Conservation (phyloP, 768 basidiomycete species). For the Leccinum arenicola region DNA sequence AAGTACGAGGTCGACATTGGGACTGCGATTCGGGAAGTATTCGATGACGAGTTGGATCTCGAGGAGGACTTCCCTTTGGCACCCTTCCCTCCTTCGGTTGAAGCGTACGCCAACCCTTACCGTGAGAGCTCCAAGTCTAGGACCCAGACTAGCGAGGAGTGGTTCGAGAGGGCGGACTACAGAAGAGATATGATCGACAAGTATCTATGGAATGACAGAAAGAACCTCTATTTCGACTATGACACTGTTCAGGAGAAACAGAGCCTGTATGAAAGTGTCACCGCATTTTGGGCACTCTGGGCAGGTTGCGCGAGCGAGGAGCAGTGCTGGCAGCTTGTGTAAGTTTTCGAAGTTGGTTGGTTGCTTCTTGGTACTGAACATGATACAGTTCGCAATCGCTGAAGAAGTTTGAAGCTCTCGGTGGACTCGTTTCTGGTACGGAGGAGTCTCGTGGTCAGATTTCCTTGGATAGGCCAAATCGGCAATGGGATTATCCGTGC, state of each 20-base stretch:
- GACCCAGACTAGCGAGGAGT: conserved; percentile 78
- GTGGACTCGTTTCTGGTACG: conserved; percentile 93
- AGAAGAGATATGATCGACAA: conserved; percentile 86
- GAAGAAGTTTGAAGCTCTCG: conserved; percentile 94
- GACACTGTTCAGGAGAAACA: conserved; percentile 90
- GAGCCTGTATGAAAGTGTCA: conserved; percentile 96
- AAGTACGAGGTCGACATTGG: conserved; percentile 99
- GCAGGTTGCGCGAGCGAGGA: conserved; percentile 96
- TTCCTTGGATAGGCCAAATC: conserved; percentile 92
- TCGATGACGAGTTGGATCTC: conserved; percentile 87
- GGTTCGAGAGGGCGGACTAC: conserved; percentile 88
- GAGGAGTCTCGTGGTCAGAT: conserved; percentile 96
- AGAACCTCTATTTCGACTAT: conserved; percentile 93
- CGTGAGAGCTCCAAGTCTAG: conserved; percentile 59
- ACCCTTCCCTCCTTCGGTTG: conserved; percentile 84
- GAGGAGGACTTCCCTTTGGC: conserved; percentile 90
- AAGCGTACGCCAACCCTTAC: conserved; percentile 61
- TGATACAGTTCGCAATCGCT: conserved; percentile 70
- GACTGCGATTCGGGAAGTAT: conserved; percentile 94
- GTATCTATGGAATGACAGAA: conserved; percentile 95
- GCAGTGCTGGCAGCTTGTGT: conserved; percentile 93
- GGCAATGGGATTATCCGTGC: conserved; percentile 98
- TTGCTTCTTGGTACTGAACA: conserved; percentile 16
- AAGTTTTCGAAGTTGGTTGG: conserved; percentile 34
- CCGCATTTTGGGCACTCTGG: conserved; percentile 95